Conservation (phyloP, 2,329 filamentous ascomycete genomes). For the Xylariaceae sp. region DNA sequence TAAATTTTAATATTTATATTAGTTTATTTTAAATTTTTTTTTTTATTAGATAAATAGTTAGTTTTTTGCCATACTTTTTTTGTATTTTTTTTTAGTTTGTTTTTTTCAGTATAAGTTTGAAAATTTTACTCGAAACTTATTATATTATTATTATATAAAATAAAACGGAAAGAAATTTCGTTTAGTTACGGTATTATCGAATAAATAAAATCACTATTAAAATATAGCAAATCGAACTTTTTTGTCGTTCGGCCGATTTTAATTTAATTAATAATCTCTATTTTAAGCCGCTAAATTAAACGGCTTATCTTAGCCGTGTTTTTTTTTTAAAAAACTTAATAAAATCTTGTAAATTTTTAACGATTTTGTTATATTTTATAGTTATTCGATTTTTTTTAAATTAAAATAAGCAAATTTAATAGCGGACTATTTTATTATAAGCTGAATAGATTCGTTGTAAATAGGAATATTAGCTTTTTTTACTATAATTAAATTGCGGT, state of each 20-base stretch:
- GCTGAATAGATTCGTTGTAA: neutral
- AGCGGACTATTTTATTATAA: neutral
- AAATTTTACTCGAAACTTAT: no score
- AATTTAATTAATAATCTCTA: neutral
- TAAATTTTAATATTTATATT: no score
- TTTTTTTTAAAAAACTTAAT: neutral
- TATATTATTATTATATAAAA: no score
- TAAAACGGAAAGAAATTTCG: no score
- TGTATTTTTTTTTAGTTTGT: no score
- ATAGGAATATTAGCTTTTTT: neutral
- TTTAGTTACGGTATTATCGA: no score
- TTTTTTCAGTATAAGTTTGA: no score
- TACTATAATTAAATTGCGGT: neutral
- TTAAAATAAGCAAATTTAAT: neutral
- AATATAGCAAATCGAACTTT: no score
- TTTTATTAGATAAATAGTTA: no score
- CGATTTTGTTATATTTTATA: neutral
- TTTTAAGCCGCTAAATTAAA: slow-evolving; percentile 3
- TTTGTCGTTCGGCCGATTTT: neutral
- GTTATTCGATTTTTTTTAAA: neutral
- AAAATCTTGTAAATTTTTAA: neutral
- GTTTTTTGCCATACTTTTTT: no score
- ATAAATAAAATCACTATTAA: no score
- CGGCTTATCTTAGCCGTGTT: slow-evolving; percentile 9
- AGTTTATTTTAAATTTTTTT: no score